A percentile compares a stretch with the other conserved stretches of the same genome.
Evolutionary conservation across 345 rosid species (phyloP).

Genomic region (Citrus hindsii): DNA sequence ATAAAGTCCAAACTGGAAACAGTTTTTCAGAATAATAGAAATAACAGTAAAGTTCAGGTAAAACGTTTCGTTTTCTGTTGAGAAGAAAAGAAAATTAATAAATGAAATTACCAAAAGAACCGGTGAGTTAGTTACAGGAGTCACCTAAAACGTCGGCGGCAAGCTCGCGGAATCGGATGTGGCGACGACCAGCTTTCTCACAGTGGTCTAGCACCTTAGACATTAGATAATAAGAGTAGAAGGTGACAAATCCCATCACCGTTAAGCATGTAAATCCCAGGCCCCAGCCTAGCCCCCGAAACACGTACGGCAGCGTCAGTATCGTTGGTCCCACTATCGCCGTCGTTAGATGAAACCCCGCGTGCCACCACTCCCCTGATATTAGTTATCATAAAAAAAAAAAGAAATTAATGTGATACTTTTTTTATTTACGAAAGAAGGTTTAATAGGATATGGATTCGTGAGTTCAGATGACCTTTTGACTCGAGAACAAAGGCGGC

Average conservation of each 20-base stretch:
- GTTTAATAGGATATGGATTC: no score
- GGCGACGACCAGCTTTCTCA: slow-evolving; percentile 93
- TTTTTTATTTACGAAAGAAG: not conserved
- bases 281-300: slow-evolving; percentile 86
- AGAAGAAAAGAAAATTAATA: no score
- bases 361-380: slow-evolving; percentile 97
- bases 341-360: slow-evolving; percentile 96
- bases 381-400: not conserved
- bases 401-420: no score
- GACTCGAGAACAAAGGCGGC: slow-evolving; percentile 92
- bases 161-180: slow-evolving; percentile 95
- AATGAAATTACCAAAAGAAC: not conserved
- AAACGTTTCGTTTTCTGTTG: no score
- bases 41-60: no score
- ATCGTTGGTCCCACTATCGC: slow-evolving; percentile 97
- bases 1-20: no score
- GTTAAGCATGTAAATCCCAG: slow-evolving; percentile 69
- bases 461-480: slow-evolving; percentile 44
- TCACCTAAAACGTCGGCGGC: slow-evolving; percentile 93
- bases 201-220: slow-evolving; percentile 88
- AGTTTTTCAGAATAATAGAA: no score
- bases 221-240: slow-evolving; percentile 85
- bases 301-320: slow-evolving; percentile 81
- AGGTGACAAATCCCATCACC: slow-evolving; percentile 83
- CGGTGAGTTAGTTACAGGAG: not conserved